These are phyloP conservation scores for Ricinus communis DNA, from an alignment of 345 rosid genomes.

Conservation along the genomic window DNA sequence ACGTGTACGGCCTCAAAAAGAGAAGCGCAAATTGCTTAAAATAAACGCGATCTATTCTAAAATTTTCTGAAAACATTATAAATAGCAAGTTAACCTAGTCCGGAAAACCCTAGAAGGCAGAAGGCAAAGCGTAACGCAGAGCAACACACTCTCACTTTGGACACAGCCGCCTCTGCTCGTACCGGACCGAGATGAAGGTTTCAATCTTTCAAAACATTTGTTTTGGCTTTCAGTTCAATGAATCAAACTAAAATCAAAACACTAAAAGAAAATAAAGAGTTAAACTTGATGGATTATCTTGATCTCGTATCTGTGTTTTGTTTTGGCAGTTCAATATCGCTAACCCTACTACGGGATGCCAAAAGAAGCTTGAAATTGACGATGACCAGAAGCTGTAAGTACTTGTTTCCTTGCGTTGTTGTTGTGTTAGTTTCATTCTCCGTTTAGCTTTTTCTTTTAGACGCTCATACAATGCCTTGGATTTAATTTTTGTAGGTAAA, in stretches of 20 bases:
- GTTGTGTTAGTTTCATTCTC: too few relatives aligned
- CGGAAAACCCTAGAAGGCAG: constrained; percentile 15
- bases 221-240: too few relatives aligned
- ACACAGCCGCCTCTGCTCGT: constrained; percentile 12
- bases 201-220: not conserved
- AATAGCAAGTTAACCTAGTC: not conserved
- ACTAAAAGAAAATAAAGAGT: not conserved
- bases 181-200: constrained; percentile 10
- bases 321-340: constrained; percentile 24
- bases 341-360: constrained; percentile 29
- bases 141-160: not conserved
- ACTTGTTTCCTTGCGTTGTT: not conserved
- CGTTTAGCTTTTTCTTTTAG: not conserved
- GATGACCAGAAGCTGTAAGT: constrained; percentile 30
- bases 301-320: not conserved
- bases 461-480: not conserved
- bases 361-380: constrained; percentile 32
- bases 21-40: not conserved
- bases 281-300: not conserved
- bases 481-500: too few relatives aligned
- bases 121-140: not conserved
- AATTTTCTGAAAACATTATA: not conserved
- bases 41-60: not conserved
- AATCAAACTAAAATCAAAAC: too few relatives aligned
- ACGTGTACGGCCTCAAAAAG: not conserved